Percentiles rank a stretch among this genome's conserved stretches.
Conservation (phyloP, 1,284 basidiomycete species). For the Leccinum subrobustum region DNA sequence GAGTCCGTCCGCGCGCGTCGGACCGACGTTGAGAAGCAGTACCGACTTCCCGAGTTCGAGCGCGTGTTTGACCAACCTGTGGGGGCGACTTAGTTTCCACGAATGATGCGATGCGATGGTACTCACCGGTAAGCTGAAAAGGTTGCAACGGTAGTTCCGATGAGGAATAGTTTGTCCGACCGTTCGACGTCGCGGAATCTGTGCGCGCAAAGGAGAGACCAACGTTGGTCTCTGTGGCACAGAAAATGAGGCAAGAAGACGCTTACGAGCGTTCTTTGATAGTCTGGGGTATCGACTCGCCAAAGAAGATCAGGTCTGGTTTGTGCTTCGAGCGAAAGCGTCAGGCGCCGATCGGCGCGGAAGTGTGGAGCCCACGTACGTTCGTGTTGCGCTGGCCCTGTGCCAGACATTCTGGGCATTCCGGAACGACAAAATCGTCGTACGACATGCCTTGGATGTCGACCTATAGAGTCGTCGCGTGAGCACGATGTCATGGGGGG, state of each 20-base stretch:
- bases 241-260: conserved; percentile 11
- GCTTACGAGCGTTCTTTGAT: conserved; percentile 74
- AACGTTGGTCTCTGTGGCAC: neutral
- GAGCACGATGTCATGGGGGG: neutral
- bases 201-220: neutral
- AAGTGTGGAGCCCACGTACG: conserved; percentile 33
- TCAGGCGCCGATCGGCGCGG: neutral
- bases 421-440: conserved; percentile 75
- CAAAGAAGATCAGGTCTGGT: conserved; percentile 87
- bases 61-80: conserved; percentile 79
- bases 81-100: neutral
- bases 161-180: conserved; percentile 68
- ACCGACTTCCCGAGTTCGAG: conserved; percentile 74
- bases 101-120: neutral
- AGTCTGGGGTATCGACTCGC: conserved; percentile 71
- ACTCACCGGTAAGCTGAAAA: conserved; percentile 83
- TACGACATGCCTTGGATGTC: conserved; percentile 79
- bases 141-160: conserved; percentile 90
- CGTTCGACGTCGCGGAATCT: conserved; percentile 64
- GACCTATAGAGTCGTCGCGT: conserved; percentile 46
- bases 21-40: conserved; percentile 82
- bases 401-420: conserved; percentile 62
- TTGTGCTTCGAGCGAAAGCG: conserved; percentile 54
- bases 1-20: conserved; percentile 81
- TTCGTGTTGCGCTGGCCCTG: conserved; percentile 55